Conservation (phyloP, 2,329 filamentous ascomycete species). For the Penicillium fuscoglaucum region DNA sequence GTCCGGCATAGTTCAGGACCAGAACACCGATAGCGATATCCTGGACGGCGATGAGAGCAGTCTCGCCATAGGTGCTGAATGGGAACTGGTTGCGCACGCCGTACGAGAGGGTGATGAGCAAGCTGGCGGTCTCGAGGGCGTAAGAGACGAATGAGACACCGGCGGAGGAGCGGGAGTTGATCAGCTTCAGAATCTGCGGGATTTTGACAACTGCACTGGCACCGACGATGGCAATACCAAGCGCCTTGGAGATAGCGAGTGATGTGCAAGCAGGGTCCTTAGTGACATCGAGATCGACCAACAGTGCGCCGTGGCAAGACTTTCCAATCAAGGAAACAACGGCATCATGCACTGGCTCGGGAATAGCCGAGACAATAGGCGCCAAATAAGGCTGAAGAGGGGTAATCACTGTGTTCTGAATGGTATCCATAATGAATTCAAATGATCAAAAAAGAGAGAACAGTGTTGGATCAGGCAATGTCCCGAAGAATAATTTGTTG, state of each 20-base stretch:
- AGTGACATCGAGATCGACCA: constrained; percentile 77
- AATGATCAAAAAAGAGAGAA: background rate
- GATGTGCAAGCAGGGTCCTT: constrained; percentile 78
- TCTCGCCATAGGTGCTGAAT: constrained; percentile 96
- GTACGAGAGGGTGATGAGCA: constrained; percentile 89
- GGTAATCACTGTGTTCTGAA: constrained; percentile 43
- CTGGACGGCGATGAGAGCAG: constrained; percentile 85
- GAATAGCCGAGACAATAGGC: constrained; percentile 72
- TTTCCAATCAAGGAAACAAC: constrained; percentile 78
- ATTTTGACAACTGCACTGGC: constrained; percentile 93
- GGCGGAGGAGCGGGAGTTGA: constrained; percentile 73
- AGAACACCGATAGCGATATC: constrained; percentile 86
- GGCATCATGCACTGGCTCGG: constrained; percentile 70
- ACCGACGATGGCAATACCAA: constrained; percentile 90
- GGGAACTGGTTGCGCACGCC: constrained; percentile 88
- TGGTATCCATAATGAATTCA: constrained; percentile 40
- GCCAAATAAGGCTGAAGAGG: constrained; percentile 54
- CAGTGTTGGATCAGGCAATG: background rate
- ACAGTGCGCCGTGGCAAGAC: constrained; percentile 78
- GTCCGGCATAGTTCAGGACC: constrained; percentile 79
- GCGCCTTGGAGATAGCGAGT: constrained; percentile 84
- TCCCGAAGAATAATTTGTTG: constrained; percentile 16
- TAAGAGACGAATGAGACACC: constrained; percentile 90
- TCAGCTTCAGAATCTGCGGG: constrained; percentile 91
- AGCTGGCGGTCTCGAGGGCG: constrained; percentile 83